phyloP scores from a whole-genome alignment of 768 basidiomycete genomes.

The Cyclocybe cylindracea region DNA sequence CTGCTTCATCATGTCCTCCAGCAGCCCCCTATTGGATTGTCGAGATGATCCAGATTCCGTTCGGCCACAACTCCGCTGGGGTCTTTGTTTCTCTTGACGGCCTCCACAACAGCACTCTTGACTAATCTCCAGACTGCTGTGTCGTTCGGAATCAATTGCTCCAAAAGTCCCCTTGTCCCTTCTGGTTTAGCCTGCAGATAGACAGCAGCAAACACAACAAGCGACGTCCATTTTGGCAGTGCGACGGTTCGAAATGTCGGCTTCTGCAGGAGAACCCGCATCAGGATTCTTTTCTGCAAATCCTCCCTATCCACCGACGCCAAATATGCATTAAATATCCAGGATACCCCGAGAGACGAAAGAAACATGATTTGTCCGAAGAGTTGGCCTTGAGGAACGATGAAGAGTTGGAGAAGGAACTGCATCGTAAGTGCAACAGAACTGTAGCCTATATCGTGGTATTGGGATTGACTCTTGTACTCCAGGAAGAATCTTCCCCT shows the following conservation, averaged over 20 bases:
- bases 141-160: constrained; percentile 12
- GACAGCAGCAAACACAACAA: constrained; percentile 9
- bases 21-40: neutral
- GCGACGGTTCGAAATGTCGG: constrained; percentile 6
- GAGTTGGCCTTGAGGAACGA: constrained; percentile 16
- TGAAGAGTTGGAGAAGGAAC: constrained; percentile 19
- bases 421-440: constrained; percentile 13
- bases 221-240: constrained; percentile 14
- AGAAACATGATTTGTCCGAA: constrained; percentile 20
- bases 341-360: constrained; percentile 14
- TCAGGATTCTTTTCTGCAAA: constrained; percentile 12
- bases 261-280: constrained; percentile 8
- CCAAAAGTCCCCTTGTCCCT: constrained; percentile 2
- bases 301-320: constrained; percentile 17
- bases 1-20: constrained; percentile 8
- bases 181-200: neutral
- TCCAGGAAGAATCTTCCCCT: constrained; percentile 11
- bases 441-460: constrained; percentile 13
- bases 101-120: constrained; percentile 6
- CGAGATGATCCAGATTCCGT: neutral
- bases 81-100: neutral
- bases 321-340: constrained; percentile 17
- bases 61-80: neutral
- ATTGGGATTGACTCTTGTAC: constrained; percentile 11
- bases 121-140: constrained; percentile 9